These are phyloP conservation scores for Pseudonitzschia delicatissima DNA, from an alignment of 108 stramenopile species.

Conservation along the genomic window DNA sequence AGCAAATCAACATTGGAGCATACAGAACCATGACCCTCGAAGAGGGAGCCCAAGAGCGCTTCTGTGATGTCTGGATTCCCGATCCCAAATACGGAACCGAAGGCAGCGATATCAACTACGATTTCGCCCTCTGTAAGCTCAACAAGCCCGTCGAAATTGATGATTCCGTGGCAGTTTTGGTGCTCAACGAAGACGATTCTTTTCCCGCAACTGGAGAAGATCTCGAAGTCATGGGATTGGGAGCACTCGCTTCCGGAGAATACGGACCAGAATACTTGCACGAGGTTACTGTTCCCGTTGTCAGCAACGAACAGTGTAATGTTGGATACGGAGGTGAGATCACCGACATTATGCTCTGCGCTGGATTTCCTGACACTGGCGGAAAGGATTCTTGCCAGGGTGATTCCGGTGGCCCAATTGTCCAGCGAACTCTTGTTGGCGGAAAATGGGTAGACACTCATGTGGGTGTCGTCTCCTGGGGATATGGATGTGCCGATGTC, in stretches of 20 bases:
- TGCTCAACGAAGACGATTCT: constrained; percentile 30
- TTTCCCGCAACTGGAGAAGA: constrained; percentile 26
- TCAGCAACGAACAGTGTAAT: constrained; percentile 15
- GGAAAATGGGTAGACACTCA: constrained; percentile 15
- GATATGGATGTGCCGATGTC: constrained; percentile 45
- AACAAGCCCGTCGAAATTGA: constrained; percentile 21
- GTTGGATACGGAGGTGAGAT: constrained; percentile 13
- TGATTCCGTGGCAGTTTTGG: constrained; percentile 12
- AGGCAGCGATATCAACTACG: constrained; percentile 21
- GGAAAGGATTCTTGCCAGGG: constrained; percentile 58
- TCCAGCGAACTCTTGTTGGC: constrained; percentile 18
- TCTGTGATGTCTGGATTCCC: neutral
- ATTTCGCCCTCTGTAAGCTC: constrained; percentile 31
- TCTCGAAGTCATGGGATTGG: constrained; percentile 46
- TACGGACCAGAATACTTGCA: constrained; percentile 7
- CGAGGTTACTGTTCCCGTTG: constrained; percentile 29
- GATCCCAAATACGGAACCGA: constrained; percentile 13
- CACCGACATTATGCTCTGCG: constrained; percentile 37
- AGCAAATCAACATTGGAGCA: constrained; percentile 1
- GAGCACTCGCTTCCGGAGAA: neutral
- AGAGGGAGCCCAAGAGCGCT: neutral
- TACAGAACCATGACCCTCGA: neutral
- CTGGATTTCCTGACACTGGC: constrained; percentile 12
- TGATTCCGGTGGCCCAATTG: constrained; percentile 50
- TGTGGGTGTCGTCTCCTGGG: constrained; percentile 58